Base-by-base conservation (phyloP, 106 monocot genomes). In the Acorus calamus region DNA sequence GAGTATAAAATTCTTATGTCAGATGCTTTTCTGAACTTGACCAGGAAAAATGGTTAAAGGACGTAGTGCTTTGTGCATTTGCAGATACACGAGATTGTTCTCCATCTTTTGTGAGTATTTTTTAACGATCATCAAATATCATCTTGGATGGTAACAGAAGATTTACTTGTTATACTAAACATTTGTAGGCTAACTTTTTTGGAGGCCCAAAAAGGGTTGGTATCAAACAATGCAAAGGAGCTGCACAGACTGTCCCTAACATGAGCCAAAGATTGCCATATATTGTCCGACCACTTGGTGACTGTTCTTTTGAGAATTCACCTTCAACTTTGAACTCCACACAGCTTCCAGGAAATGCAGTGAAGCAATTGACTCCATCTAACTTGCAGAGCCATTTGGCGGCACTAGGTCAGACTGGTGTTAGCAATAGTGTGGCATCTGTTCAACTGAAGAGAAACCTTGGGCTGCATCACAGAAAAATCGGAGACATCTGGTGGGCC, bases 31-130 rank as follows among this genome's bases (percentile, higher is more conserved):
- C 82, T 90, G 78, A 90, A 83, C 74, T 90, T 87, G 72, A 69
- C 73, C 89, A 98, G 96, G 96, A 98, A 98, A 67, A 42, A 7
- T 98, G 87, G 87, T 71, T 98, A 61, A 91, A 85, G 79, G 87
- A 91, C 68, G 66, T 82, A 69, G 87, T 83, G 7, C 91, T 98
- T 71, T 74, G 68, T 64, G 43, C 80, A 44, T 98, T 98, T 76
- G 65, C 74, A 7, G 96, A 98, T 73, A 98, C 91, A 52, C 64
- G 70, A 62, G 83, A 85, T 69, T 91, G 87, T 74, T 56, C 74
- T 55, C 82, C 87, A 42, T 91, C 91, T 64, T 71, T 98, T 80
- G 91, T 98, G 60, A 87, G 96, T 78, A 2, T 68, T 61, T 13
- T 61, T 54, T 45, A 57, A 52, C 28, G 28, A 28, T 28, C 28